Base-by-base conservation (phyloP, 108 stramenopile species). In the Conticribra weissflogii region DNA sequence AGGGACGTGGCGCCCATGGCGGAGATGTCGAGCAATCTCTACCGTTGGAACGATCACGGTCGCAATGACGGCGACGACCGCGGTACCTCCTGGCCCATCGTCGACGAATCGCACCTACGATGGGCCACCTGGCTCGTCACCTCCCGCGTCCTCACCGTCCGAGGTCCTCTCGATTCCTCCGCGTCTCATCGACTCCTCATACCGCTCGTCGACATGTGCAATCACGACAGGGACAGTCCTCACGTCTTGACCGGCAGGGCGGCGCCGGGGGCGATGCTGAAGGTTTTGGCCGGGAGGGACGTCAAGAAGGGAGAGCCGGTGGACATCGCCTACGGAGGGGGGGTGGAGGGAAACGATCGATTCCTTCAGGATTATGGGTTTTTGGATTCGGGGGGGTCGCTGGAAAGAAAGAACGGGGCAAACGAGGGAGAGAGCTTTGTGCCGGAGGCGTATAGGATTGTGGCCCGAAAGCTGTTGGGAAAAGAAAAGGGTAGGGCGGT, bases 141-240 rank as follows among this genome's bases (percentile, higher is more conserved):
- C 4, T 84, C 83, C 0, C 76, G 91, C 19, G 87, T 86, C 4
- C 58, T 93, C 32, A 92, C 91, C 9, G 88, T 92, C 1, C 82
- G 85, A 64, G 87, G 86, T 3, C 69, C 51, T 24, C 78, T 61
- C 4, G 76, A 68, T 25, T 71, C 70, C n/a, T 71, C 74, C 24
- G 67, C 76, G 41, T 81, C 85, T 14, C 78, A 84, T 63, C 82
- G 88, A 31, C 66, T 92, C 0, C 33, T 92, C 59, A 89, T 92
- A 34, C 91, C 91, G 24, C 67, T 89, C 16, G 75, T 92, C 44
- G 91, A 92, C 64, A 92, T 92, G 91, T 88, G 87, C 68, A 93
- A 90, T 74, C 89, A 93, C 68, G 88, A 90, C 58, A 71, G 87
- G 46, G 73, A 81, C 24, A 82, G 82, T 62, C 55, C 81, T 1